Conservation (phyloP, 176 grass and related monocot species). For the Lolium rigidum region DNA sequence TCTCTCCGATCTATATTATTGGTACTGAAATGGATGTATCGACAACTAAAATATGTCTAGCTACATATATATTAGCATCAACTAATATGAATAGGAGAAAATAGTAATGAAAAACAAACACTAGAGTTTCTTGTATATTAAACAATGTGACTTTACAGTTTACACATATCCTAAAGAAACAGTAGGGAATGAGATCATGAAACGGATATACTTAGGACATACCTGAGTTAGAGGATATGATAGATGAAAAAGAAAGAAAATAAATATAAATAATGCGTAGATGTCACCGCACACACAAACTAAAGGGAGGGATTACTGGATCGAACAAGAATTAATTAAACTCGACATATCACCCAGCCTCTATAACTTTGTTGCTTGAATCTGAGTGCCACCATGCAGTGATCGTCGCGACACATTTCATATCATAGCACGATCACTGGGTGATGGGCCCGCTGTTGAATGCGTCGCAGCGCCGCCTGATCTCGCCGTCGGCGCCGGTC, state of each 20-base stretch:
- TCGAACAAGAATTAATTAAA: constrained; percentile 22
- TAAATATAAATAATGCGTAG: neutral
- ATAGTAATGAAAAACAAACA: neutral
- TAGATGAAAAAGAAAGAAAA: neutral
- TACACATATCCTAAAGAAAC: neutral
- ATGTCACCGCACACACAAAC: neutral
- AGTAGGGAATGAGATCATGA: neutral
- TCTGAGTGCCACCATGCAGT: neutral
- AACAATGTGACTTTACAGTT: neutral
- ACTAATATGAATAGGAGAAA: too few relatives aligned
- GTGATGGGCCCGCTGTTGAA: constrained; percentile 60
- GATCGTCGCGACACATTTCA: neutral
- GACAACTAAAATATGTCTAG: too few relatives aligned
- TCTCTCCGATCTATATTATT: too few relatives aligned
- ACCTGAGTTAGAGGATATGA: neutral
- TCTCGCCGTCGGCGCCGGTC: constrained; percentile 72
- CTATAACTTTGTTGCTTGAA: neutral
- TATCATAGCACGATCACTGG: constrained; percentile 14
- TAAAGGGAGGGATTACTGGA: constrained; percentile 23
- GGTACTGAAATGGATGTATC: too few relatives aligned
- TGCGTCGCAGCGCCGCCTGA: constrained; percentile 76
- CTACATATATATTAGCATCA: too few relatives aligned
- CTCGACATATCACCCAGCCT: constrained; percentile 8
- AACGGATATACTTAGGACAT: neutral
- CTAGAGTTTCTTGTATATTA: neutral